phyloP scores from a whole-genome alignment of 352 stramenopile genomes.

The Sclerospora graminicola region DNA sequence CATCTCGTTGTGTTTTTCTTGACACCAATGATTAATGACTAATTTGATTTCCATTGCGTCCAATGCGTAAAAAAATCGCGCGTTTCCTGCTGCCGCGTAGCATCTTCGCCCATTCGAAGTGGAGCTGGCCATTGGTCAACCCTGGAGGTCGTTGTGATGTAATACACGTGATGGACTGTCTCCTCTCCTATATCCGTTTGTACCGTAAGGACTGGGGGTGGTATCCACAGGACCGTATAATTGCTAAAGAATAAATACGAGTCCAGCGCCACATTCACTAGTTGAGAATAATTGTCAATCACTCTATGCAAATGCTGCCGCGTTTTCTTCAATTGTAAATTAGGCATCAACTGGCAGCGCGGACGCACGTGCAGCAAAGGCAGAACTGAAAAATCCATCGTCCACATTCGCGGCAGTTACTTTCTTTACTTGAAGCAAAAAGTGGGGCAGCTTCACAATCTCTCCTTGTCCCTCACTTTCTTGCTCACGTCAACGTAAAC shows the following conservation, averaged over 20 bases:
- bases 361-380: too few relatives aligned
- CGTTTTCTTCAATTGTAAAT: conserved; percentile 65
- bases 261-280: conserved; percentile 45
- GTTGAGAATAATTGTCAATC: conserved; percentile 47
- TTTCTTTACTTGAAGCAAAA: too few relatives aligned
- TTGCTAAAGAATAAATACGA: conserved; percentile 31
- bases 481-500: too few relatives aligned
- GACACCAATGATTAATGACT: conserved; percentile 47
- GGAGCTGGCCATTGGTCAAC: conserved; percentile 39
- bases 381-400: too few relatives aligned
- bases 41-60: too few relatives aligned
- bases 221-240: conserved; percentile 17
- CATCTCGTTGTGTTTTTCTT: conserved; percentile 14
- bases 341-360: conserved; percentile 49
- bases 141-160: conserved; percentile 27
- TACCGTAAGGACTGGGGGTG: conserved; percentile 40
- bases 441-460: too few relatives aligned
- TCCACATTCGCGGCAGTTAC: too few relatives aligned
- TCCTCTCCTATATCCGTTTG: conserved; percentile 22
- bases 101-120: conserved; percentile 20
- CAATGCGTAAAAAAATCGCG: too few relatives aligned
- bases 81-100: conserved; percentile 20
- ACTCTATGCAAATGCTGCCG: conserved; percentile 55
- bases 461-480: too few relatives aligned
- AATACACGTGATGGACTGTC: conserved; percentile 24